phyloP scores from a whole-genome alignment of 2,329 filamentous ascomycete genomes.

The Pestalotiopsis sp. region DNA sequence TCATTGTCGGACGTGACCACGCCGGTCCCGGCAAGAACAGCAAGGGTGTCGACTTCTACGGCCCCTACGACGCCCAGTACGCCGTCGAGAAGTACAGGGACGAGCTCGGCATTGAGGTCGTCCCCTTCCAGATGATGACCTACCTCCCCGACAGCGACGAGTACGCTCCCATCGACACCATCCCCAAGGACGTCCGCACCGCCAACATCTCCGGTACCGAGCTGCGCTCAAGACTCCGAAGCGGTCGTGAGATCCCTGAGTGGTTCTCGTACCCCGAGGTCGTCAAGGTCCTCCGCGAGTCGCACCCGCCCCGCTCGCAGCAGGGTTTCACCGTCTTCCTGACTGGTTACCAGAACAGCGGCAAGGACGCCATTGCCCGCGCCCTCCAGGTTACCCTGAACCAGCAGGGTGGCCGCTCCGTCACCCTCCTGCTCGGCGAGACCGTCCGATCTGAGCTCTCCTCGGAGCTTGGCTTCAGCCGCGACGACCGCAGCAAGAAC shows the following conservation, averaged over 20 bases:
- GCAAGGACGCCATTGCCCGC: constrained; percentile 95
- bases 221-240: constrained; percentile 87
- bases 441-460: constrained; percentile 93
- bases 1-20: constrained; percentile 98
- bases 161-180: constrained; percentile 92
- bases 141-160: constrained; percentile 97
- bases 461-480: constrained; percentile 92
- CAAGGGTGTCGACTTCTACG: constrained; percentile 95
- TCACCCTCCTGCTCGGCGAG: constrained; percentile 93
- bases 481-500: constrained; percentile 91
- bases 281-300: constrained; percentile 93
- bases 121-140: constrained; percentile 99
- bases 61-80: constrained; percentile 95
- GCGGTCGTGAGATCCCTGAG: constrained; percentile 92
- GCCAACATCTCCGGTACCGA: constrained; percentile 88
- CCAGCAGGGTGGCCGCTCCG: constrained; percentile 94
- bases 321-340: constrained; percentile 99
- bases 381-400: constrained; percentile 96
- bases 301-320: constrained; percentile 85
- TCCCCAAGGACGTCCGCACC: constrained; percentile 80
- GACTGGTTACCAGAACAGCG: constrained; percentile 93
- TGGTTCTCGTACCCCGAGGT: constrained; percentile 99
- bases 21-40: constrained; percentile 98
- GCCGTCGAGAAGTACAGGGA: constrained; percentile 95
- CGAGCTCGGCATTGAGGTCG: constrained; percentile 97